These are phyloP conservation scores for Miscanthus sacchariflorus DNA, from an alignment of 202 grass and related monocot species.

Conservation along the genomic window DNA sequence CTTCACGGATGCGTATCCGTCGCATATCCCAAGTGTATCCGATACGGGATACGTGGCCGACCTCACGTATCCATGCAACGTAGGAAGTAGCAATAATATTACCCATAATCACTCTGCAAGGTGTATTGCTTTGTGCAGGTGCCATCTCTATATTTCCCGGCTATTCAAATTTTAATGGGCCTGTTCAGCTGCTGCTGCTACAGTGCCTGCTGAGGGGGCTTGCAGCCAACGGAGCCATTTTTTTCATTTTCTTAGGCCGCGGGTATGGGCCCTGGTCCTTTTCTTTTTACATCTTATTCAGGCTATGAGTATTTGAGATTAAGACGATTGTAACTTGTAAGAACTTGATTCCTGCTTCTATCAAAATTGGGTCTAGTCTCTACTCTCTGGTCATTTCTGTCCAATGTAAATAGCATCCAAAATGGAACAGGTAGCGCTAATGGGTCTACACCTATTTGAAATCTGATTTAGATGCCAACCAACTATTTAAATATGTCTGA, in stretches of 20 bases:
- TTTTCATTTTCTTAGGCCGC: neutral
- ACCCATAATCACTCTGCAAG: neutral
- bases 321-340: conserved; percentile 13
- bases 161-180: neutral
- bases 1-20: no score
- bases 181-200: neutral
- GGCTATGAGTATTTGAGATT: neutral
- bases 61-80: no score
- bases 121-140: neutral
- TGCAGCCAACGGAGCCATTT: neutral
- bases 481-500: conserved; percentile 11
- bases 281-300: neutral
- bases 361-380: neutral
- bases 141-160: neutral
- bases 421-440: conserved; percentile 10
- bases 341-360: neutral
- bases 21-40: no score
- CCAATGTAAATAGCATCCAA: conserved; percentile 30
- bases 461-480: conserved; percentile 15
- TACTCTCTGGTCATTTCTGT: conserved; percentile 1
- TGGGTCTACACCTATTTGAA: conserved; percentile 5
- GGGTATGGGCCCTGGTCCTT: neutral
- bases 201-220: neutral
- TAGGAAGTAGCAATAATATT: neutral
- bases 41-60: no score